A percentile compares a stretch with the other conserved stretches of the same genome.
Evolutionary conservation across 2,329 filamentous ascomycete genomes (phyloP).

Genomic region (Daldinia sp.): DNA sequence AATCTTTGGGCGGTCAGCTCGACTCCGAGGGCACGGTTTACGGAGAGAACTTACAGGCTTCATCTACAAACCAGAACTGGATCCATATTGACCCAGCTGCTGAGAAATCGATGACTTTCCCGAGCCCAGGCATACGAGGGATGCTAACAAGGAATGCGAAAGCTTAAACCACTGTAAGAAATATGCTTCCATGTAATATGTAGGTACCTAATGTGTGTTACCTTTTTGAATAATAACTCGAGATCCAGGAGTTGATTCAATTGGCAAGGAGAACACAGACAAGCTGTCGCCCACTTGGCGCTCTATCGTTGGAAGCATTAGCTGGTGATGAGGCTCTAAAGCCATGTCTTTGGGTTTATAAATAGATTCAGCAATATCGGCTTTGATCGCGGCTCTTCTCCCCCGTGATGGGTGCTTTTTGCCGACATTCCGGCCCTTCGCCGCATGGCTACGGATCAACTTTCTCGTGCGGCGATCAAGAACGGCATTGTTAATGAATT

Average conservation of each 20-base stretch:
- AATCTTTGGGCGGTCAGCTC: background rate
- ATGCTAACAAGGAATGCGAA: background rate
- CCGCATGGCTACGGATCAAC: constrained; percentile 8
- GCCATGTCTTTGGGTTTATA: background rate
- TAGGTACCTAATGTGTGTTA: background rate
- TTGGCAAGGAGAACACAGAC: background rate
- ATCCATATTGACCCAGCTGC: constrained; percentile 4
- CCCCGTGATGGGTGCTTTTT: constrained; percentile 14
- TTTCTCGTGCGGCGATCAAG: constrained; percentile 9
- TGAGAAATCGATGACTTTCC: background rate
- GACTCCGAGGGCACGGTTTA: background rate
- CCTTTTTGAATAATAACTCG: constrained; percentile 1
- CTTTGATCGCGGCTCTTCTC: constrained; percentile 1
- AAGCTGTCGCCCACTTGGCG: background rate
- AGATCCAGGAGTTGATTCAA: background rate
- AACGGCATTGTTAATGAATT: constrained; percentile 11
- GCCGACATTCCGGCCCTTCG: constrained; percentile 11
- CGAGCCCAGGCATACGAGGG: background rate
- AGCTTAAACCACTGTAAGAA: background rate
- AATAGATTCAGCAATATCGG: background rate
- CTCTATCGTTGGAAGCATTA: background rate
- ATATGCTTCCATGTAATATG: background rate
- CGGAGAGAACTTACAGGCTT: constrained; percentile 2
- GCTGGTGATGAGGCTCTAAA: background rate
- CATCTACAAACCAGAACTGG: constrained; percentile 9